phyloP scores from a whole-genome alignment of 192 early-diverging fungal genomes.

The Entomortierella parvispora region DNA sequence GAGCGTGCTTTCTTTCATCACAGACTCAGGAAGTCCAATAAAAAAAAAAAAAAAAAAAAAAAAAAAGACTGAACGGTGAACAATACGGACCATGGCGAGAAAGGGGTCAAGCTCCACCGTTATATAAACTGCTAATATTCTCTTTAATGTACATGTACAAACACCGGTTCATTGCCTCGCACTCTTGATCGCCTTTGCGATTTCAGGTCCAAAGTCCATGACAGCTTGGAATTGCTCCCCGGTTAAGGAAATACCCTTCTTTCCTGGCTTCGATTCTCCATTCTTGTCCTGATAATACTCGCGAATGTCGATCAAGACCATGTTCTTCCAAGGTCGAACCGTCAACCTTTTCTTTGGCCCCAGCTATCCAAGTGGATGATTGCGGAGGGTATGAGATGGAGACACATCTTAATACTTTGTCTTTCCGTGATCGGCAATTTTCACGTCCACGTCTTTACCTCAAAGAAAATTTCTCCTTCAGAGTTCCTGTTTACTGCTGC shows the following conservation, averaged over 20 bases:
- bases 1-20: too few species aligned
- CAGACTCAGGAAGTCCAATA: neutral
- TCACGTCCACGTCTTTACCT: neutral
- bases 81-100: neutral
- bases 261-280: conserved; percentile 20
- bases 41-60: neutral
- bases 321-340: conserved; percentile 21
- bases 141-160: neutral
- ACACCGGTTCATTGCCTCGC: neutral
- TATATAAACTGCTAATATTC: neutral
- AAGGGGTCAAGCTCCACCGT: too few species aligned
- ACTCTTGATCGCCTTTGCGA: conserved; percentile 11
- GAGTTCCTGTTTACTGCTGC: neutral
- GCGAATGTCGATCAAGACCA: conserved; percentile 33
- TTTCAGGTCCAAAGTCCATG: conserved; percentile 10
- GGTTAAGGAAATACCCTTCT: conserved; percentile 44
- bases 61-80: neutral
- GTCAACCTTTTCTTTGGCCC: conserved; percentile 23
- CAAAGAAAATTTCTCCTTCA: conserved; percentile 7
- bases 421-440: neutral
- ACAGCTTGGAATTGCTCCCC: conserved; percentile 19
- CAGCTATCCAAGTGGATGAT: neutral
- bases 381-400: neutral
- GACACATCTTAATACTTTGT: too few species aligned
- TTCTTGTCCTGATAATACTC: conserved; percentile 35